Evolutionary conservation across 1,139 yeast species (phyloP).

Genomic region (Spencermartinsiella ligniputridi): DNA sequence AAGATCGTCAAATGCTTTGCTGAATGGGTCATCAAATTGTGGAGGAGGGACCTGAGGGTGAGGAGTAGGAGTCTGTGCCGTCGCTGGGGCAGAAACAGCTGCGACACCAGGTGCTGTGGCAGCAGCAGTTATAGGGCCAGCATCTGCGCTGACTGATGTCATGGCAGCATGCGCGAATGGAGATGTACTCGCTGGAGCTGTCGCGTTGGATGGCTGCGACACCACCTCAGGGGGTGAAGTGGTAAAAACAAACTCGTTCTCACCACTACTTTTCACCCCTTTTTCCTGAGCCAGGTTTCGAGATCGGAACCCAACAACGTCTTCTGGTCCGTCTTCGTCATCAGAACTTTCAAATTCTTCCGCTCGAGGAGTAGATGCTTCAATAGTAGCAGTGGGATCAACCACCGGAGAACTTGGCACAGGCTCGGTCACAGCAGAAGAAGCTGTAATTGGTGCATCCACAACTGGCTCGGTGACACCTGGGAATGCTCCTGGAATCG

Average conservation of each 20-base stretch:
- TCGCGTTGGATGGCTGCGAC: neutral
- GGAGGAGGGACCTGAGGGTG: conserved; percentile 12
- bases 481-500: neutral
- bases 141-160: neutral
- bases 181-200: neutral
- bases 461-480: neutral
- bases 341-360: conserved; percentile 25
- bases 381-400: neutral
- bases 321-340: conserved; percentile 39
- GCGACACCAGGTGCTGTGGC: conserved; percentile 6
- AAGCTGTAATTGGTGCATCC: neutral
- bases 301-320: conserved; percentile 14
- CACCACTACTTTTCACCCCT: neutral
- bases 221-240: neutral
- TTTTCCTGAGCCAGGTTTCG: neutral
- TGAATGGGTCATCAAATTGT: conserved; percentile 21
- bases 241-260: neutral
- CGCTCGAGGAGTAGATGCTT: neutral
- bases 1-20: conserved; percentile 26
- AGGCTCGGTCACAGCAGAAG: neutral
- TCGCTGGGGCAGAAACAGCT: conserved; percentile 1
- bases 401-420: neutral
- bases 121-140: neutral
- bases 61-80: conserved; percentile 7
- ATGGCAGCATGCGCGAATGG: neutral